Evolutionary conservation across 257 asterid genomes (phyloP), one percentile per base, ranked within the genome.

Genomic region (Solanum okadae): DNA sequence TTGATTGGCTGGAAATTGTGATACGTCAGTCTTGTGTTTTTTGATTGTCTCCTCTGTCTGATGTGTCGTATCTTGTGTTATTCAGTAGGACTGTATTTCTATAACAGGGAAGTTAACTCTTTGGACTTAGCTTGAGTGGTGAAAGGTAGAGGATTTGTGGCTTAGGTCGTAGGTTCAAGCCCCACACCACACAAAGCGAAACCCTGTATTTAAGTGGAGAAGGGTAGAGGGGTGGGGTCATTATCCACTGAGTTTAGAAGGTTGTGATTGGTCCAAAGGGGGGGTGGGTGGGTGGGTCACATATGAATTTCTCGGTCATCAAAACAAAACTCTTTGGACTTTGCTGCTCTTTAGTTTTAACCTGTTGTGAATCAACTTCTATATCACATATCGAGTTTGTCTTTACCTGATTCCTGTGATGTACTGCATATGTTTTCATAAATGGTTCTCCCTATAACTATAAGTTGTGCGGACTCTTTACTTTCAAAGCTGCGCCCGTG

Each of bases 221-320:
- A 52, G n/a, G 63, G n/a, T 52, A 52, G 1, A 16, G 63, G 23
- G 1, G 63, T 0, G 9, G 23, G 63, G 0, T 0, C 23, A 6
- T 52, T 52, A 52, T 52, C n/a, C 63, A 52, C 63, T 0, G 10
- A 52, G 63, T 52, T 52, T 52, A 52, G 63, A 52, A 52, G 63
- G 4, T 0, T 52, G 4, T 52, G 63, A 52, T 52, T 52, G 63
- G 23, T 52, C 63, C 23, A 1, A 52, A 2, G 1, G 61, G 52
- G 52, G 35, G 35, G 35, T 33, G 35, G 35, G n/a, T 0, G 35
- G 35, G 8, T 2, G 16, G 63, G 63, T 52, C 63, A 52, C 0
- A 6, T 0, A 16, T 52, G 0, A 0, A 52, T 52, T 52, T 16
- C 10, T 52, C 10, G 23, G 63, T 52, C 0, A 52, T 52, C 0